Conservation (phyloP, 306 rosid species). For the Acmispon strigosus region DNA sequence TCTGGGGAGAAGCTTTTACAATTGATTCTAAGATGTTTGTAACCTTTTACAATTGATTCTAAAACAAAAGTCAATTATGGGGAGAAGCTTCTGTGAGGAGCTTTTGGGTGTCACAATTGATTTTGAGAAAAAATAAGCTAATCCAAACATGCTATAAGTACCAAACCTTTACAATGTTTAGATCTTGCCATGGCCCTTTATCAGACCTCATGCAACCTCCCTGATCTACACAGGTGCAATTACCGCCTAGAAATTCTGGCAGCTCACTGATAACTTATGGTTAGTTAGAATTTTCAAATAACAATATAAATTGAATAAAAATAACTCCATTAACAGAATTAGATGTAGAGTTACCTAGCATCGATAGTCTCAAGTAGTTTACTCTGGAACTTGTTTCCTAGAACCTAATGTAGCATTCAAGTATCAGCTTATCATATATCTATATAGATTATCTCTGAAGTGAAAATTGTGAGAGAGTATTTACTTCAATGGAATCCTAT, state of each 20-base stretch:
- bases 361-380: slow-evolving; percentile 71
- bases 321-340: not conserved
- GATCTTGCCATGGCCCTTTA: slow-evolving; percentile 91
- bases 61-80: too few species aligned
- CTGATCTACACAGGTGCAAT: slow-evolving; percentile 59
- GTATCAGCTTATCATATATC: slow-evolving; percentile 6
- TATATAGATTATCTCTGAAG: not conserved
- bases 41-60: too few species aligned
- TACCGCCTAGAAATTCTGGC: slow-evolving; percentile 83
- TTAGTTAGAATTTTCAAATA: slow-evolving; percentile 13
- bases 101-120: too few species aligned
- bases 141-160: not conserved
- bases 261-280: slow-evolving; percentile 54
- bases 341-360: slow-evolving; percentile 45
- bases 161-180: slow-evolving; percentile 60
- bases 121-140: too few species aligned
- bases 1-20: too few species aligned
- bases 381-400: slow-evolving; percentile 68
- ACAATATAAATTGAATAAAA: not conserved
- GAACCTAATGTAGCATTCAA: slow-evolving; percentile 50
- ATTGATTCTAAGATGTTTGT: too few species aligned
- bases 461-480: not conserved
- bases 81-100: too few species aligned
- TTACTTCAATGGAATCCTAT: not conserved
- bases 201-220: slow-evolving; percentile 80